phyloP scores from a whole-genome alignment of 2,329 filamentous ascomycete species.

The Nothophoma quercina region DNA sequence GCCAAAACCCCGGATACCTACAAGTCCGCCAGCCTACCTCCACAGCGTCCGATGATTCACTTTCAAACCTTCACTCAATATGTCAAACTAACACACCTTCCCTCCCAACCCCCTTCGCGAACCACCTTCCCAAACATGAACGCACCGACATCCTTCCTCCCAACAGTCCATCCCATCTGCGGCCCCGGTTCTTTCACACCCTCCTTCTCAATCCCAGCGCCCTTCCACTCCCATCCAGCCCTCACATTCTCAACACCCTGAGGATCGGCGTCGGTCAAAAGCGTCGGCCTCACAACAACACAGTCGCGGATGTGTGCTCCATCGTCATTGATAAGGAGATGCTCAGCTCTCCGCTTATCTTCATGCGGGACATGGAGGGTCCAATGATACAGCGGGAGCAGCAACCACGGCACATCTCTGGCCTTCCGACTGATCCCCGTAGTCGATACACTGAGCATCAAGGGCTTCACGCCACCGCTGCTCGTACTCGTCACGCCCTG shows the following conservation, averaged over 20 bases:
- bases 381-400: slow-evolving; percentile 47
- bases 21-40: no score
- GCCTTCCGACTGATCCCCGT: slow-evolving; percentile 46
- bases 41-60: no score
- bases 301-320: slow-evolving; percentile 30
- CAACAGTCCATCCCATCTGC: slow-evolving; percentile 49
- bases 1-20: no score
- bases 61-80: slow-evolving; percentile 38
- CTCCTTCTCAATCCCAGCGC: not conserved
- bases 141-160: slow-evolving; percentile 50
- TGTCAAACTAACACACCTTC: slow-evolving; percentile 46
- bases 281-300: slow-evolving; percentile 48
- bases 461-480: slow-evolving; percentile 20
- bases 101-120: slow-evolving; percentile 36
- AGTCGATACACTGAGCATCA: slow-evolving; percentile 47
- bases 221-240: slow-evolving; percentile 44
- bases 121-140: slow-evolving; percentile 51
- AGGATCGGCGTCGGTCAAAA: slow-evolving; percentile 45
- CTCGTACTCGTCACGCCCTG: slow-evolving; percentile 9
- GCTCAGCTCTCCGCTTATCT: slow-evolving; percentile 51
- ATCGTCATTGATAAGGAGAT: slow-evolving; percentile 33
- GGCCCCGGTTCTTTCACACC: slow-evolving; percentile 37
- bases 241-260: slow-evolving; percentile 38
- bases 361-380: slow-evolving; percentile 47
- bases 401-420: slow-evolving; percentile 48